Evolutionary conservation across 331 rosid genomes (phyloP).

Genomic region (Telfairia occidentalis): DNA sequence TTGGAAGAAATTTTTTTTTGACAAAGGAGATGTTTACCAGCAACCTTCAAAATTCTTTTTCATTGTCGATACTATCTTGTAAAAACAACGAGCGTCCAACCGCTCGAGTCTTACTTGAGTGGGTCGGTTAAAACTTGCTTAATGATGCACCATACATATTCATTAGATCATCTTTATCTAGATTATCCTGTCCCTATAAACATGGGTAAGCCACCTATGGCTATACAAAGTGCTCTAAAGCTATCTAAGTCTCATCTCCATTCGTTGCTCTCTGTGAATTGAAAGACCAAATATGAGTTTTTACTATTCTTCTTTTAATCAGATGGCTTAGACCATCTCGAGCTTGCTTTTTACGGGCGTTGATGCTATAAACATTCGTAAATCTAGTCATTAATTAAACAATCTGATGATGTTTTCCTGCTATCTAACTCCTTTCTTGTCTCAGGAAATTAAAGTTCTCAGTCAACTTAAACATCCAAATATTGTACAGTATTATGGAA

Average conservation of each 20-base stretch:
- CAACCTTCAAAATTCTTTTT: neutral
- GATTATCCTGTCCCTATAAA: neutral
- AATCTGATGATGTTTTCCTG: neutral
- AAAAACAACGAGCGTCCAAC: neutral
- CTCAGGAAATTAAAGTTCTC: conserved; percentile 81
- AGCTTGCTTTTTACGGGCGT: neutral
- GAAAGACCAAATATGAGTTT: neutral
- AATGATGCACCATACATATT: neutral
- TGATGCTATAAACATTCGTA: neutral
- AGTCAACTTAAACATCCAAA: conserved; percentile 64
- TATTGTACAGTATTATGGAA: conserved; percentile 81
- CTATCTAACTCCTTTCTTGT: conserved; percentile 13
- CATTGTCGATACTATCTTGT: neutral
- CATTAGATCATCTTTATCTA: neutral
- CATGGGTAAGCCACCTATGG: neutral
- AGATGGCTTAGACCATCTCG: neutral
- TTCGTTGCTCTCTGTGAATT: neutral
- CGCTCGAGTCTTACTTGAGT: neutral
- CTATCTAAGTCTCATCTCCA: neutral
- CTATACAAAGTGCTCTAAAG: neutral
- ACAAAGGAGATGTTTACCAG: neutral
- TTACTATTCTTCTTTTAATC: neutral
- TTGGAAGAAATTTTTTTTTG: neutral
- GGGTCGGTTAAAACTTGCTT: neutral
- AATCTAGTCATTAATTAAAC: neutral